Evolutionary conservation across 371 early-diverging fungal species (phyloP).

Genomic region (Gilbertella persicaria): DNA sequence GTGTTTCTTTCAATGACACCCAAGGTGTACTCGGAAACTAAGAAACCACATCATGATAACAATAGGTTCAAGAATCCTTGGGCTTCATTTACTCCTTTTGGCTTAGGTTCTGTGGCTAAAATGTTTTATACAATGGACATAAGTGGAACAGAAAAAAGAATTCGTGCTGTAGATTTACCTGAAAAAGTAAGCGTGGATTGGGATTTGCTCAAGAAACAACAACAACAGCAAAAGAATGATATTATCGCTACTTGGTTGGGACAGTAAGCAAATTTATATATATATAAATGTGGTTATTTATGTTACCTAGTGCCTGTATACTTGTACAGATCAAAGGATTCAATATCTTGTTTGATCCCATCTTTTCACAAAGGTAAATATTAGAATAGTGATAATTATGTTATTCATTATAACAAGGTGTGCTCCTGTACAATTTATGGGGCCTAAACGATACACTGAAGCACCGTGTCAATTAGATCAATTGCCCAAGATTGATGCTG

Average conservation of each 20-base stretch:
- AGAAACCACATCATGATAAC: constrained; percentile 18
- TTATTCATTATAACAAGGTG: constrained; percentile 53
- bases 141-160: not conserved
- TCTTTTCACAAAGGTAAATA: constrained; percentile 59
- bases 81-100: constrained; percentile 21
- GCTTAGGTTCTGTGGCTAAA: constrained; percentile 1
- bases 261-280: constrained; percentile 27
- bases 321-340: constrained; percentile 64
- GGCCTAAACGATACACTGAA: constrained; percentile 67
- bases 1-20: not conserved
- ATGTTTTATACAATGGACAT: not conserved
- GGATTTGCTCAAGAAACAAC: constrained; percentile 12
- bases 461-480: constrained; percentile 69
- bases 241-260: constrained; percentile 46
- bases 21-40: constrained; percentile 13
- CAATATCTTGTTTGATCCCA: constrained; percentile 74
- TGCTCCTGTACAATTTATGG: constrained; percentile 60
- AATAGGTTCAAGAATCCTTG: constrained; percentile 24
- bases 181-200: constrained; percentile 25
- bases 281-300: not conserved
- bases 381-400: not conserved
- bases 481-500: constrained; percentile 67
- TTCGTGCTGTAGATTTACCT: constrained; percentile 14
- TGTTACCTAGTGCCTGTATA: constrained; percentile 51
- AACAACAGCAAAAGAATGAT: constrained; percentile 9